Evolutionary conservation across 306 rosid genomes (phyloP).

Genomic region (Ceratonia siliqua): DNA sequence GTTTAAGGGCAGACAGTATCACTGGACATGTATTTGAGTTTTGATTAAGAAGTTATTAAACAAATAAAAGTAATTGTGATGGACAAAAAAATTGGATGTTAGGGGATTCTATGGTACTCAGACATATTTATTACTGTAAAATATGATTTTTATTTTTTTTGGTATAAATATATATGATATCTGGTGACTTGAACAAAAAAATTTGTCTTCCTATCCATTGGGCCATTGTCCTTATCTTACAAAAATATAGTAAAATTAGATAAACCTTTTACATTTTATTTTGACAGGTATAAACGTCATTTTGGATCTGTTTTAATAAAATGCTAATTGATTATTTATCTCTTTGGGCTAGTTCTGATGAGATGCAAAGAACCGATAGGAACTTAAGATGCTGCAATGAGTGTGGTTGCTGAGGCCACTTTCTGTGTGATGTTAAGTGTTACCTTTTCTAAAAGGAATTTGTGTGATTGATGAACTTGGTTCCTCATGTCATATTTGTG

Average conservation of each 20-base stretch:
- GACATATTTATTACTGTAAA: background rate
- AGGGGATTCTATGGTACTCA: background rate
- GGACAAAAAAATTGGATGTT: background rate
- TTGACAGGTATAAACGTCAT: background rate
- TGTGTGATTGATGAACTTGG: background rate
- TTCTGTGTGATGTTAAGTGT: conserved; percentile 15
- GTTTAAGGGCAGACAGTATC: background rate
- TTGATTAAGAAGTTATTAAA: conserved; percentile 2
- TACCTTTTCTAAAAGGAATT: background rate
- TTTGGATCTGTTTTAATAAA: background rate
- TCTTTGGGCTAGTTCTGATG: background rate
- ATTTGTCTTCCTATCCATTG: background rate
- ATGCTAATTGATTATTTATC: background rate
- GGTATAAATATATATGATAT: background rate
- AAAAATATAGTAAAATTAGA: background rate
- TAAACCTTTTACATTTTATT: background rate
- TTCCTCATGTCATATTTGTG: background rate
- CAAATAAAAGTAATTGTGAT: background rate
- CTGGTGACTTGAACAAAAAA: background rate
- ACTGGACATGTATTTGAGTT: background rate
- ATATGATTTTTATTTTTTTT: background rate
- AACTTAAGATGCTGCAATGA: conserved; percentile 16
- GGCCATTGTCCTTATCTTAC: background rate
- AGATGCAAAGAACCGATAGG: conserved; percentile 5
- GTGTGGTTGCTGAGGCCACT: background rate